Conservation (phyloP, 768 basidiomycete genomes). For the Chalciporus chontae region DNA sequence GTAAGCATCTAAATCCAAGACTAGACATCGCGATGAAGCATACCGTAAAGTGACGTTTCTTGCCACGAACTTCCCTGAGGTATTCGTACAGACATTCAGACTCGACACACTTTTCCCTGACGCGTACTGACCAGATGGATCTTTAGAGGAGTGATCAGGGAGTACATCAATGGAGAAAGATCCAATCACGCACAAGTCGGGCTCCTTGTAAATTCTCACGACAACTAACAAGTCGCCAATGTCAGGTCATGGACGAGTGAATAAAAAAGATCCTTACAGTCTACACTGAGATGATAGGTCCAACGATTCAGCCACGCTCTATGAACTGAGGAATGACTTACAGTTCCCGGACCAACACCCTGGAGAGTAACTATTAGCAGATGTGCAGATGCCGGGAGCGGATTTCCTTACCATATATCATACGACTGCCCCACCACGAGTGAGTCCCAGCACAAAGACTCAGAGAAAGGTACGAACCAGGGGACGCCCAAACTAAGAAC, state of each 20-base stretch:
- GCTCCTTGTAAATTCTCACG: constrained; percentile 63
- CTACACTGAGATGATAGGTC: constrained; percentile 45
- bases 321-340: constrained; percentile 35
- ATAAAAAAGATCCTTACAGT: constrained; percentile 46
- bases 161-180: not conserved
- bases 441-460: constrained; percentile 2
- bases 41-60: constrained; percentile 82
- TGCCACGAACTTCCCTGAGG: constrained; percentile 84
- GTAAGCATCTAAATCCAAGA: constrained; percentile 1
- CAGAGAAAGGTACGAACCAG: constrained; percentile 44
- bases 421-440: constrained; percentile 38
- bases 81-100: constrained; percentile 22
- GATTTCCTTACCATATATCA: constrained; percentile 50
- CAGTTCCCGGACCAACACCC: constrained; percentile 74
- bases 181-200: constrained; percentile 65
- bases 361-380: constrained; percentile 22
- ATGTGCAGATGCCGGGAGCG: not conserved
- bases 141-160: constrained; percentile 32
- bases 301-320: not conserved
- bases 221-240: constrained; percentile 47
- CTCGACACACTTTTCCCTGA: constrained; percentile 20
- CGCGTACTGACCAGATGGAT: constrained; percentile 71
- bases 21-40: constrained; percentile 20
- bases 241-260: not conserved
- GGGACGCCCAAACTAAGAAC: constrained; percentile 65